Percentiles rank a stretch among this genome's conserved stretches.
phyloP scores from a whole-genome alignment of 306 rosid species.

The Prunus campanulata region DNA sequence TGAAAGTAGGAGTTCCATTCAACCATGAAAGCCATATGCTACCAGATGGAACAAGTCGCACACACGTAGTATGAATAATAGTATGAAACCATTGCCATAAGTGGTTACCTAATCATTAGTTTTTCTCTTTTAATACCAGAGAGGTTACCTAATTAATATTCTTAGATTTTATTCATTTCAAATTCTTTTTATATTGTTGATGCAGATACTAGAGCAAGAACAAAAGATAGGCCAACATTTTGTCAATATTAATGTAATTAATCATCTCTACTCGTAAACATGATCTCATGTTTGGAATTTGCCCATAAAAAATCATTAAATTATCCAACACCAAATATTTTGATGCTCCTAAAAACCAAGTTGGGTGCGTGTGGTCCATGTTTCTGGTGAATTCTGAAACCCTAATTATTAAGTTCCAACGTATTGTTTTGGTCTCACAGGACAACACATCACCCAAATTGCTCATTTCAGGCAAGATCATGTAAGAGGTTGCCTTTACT shows the following conservation, averaged over 20 bases:
- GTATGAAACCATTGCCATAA: constrained; percentile 1
- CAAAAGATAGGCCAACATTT: constrained; percentile 1
- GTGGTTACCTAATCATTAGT: background rate
- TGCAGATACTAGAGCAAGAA: constrained; percentile 1
- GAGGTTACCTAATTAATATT: background rate
- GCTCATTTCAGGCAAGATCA: background rate
- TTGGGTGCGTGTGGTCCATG: background rate
- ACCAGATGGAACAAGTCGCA: background rate
- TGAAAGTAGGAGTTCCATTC: background rate
- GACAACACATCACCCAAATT: background rate
- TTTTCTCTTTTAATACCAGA: background rate
- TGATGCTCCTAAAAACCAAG: background rate
- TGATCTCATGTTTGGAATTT: background rate
- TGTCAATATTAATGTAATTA: background rate
- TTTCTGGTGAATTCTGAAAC: constrained; percentile 8
- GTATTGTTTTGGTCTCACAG: background rate
- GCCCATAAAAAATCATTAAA: background rate
- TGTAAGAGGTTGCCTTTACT: background rate
- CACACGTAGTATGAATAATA: constrained; percentile 2
- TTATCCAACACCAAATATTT: background rate
- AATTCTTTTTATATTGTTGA: background rate
- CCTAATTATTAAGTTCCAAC: background rate
- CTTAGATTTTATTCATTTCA: background rate
- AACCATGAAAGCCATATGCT: background rate
- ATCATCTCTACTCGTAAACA: background rate